phyloP scores from a whole-genome alignment of 169 alveolate genomes.

The Blepharisma undulans region DNA sequence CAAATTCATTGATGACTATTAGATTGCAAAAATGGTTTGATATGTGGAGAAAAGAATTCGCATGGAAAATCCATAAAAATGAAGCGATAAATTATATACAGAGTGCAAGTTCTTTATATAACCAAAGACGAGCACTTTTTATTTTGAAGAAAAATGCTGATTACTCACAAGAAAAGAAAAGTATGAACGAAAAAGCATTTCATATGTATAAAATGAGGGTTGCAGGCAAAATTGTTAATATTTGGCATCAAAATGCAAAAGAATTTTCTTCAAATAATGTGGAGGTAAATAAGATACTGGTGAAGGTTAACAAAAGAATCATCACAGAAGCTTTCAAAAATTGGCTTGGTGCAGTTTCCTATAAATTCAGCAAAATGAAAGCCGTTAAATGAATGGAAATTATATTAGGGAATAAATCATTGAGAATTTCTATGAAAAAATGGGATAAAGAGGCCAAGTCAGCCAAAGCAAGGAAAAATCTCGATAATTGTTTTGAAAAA shows the following conservation, averaged over 20 bases:
- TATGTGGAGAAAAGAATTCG: background rate
- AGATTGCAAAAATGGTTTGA: background rate
- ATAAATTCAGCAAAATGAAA: background rate
- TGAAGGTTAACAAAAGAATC: background rate
- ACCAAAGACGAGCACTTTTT: background rate
- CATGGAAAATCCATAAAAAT: background rate
- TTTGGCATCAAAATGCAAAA: background rate
- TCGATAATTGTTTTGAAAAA: background rate
- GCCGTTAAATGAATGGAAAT: background rate
- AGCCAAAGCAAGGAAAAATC: background rate
- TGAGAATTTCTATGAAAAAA: background rate
- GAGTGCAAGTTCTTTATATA: background rate
- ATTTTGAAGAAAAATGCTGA: background rate
- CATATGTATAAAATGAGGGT: background rate
- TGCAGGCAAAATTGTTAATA: background rate
- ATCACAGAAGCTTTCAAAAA: background rate
- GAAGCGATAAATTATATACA: background rate
- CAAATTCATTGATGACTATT: background rate
- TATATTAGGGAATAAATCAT: background rate
- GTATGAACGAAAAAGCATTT: background rate
- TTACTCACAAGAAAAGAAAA: background rate
- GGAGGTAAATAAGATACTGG: background rate
- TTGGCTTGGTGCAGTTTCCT: background rate
- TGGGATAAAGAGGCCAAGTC: background rate
- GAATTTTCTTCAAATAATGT: background rate